Base-by-base conservation (phyloP, 2,329 filamentous ascomycete species). In the Colletotrichum tamarilloi region DNA sequence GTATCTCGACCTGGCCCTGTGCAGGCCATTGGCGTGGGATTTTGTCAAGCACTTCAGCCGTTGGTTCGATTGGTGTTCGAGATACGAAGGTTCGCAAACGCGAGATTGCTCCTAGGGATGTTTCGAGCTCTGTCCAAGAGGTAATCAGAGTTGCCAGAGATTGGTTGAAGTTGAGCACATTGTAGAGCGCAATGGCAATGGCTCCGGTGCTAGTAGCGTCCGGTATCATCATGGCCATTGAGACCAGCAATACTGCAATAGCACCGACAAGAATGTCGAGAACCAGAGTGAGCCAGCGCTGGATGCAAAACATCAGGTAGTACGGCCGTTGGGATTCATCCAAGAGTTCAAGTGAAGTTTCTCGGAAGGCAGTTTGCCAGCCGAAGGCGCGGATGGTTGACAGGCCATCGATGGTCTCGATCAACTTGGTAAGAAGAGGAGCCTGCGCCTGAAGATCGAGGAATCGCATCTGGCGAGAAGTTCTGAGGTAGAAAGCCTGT, bases 381-480 rank as follows among this genome's bases (percentile, higher is more conserved):
- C 75, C 77, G 28, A 79, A 81, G 1, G 79, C 76, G 11, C 78
- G 77, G 35, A 81, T 80, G 0, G 78, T 79, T 14, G 76, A 72
- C 7, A 80, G 55, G 3, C 80, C 77, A 62, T 79, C 75, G 58
- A 79, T 60, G 0, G 84, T 82, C 75, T 87, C 84, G 4, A 86
- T 68, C 22, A 86, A 82, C 57, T 77, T 81, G 0, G 81, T 81
- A 55, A 79, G 87, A 0, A 91, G 80, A 0, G 84, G 85, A 0
- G 88, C 83, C 60, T 86, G 86, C 0, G 87, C 84, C 74, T 91
- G 88, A 1, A 91, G 81, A 62, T 91, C 89, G 32, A 91, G 77
- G 14, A 88, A 83, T 49, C 88, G 86, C 3, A 91, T 80, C 75
- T 91, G 89, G 0, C 89, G 84, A 0, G 89, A 90, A 0, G 89